Percentiles rank a stretch among this genome's conserved stretches.
phyloP scores from a whole-genome alignment of 805 yeast species.

The Spencermartinsiella europaea region DNA sequence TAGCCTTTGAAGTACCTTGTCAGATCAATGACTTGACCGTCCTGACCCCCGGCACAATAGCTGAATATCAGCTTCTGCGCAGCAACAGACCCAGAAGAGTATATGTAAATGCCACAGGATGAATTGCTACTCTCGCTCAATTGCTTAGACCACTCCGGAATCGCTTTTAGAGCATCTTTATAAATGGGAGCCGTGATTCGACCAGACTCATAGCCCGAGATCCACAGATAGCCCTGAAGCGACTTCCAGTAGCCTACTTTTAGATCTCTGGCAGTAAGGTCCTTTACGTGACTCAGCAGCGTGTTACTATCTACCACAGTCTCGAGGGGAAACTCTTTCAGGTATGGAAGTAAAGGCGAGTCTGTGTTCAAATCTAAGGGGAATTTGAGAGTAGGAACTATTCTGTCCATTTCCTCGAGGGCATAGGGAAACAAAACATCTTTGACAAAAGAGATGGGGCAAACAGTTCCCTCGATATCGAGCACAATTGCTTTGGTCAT shows the following conservation, averaged over 20 bases:
- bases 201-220: conserved; percentile 70
- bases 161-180: conserved; percentile 59
- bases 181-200: conserved; percentile 73
- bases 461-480: conserved; percentile 90
- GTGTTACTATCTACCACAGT: conserved; percentile 13
- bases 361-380: conserved; percentile 21
- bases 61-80: conserved; percentile 79
- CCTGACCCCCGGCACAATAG: conserved; percentile 36
- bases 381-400: conserved; percentile 21
- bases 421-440: conserved; percentile 72
- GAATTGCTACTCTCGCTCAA: conserved; percentile 5
- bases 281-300: conserved; percentile 45
- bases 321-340: conserved; percentile 45
- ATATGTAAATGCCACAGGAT: conserved; percentile 62
- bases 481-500: conserved; percentile 34
- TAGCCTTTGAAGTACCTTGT: conserved; percentile 55
- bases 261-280: conserved; percentile 59
- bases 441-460: conserved; percentile 86
- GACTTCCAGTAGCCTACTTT: conserved; percentile 74
- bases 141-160: conserved; percentile 38
- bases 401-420: conserved; percentile 30
- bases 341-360: conserved; percentile 16
- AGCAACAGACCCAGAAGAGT: conserved; percentile 83
- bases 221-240: conserved; percentile 83
- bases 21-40: conserved; percentile 39